Percentiles rank a stretch among this genome's conserved stretches.
Conservation (phyloP, 2,329 filamentous ascomycete species). For the Macrophomina tecta region DNA sequence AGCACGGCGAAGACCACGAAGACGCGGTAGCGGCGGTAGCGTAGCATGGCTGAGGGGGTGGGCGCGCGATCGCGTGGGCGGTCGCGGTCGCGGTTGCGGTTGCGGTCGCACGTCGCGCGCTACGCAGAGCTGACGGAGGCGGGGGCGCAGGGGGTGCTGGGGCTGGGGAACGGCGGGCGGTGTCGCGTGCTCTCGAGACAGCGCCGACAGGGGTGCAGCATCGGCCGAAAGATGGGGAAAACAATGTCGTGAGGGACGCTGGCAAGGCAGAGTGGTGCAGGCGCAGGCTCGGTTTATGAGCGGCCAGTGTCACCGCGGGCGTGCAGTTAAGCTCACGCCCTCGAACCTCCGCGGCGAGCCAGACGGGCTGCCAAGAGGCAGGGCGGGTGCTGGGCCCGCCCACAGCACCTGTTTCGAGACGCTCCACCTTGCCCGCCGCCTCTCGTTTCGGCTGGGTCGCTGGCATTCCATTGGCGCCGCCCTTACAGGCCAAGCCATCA, state of each 20-base stretch:
- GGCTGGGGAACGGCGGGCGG: slow-evolving; percentile 20
- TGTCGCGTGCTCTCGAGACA: slow-evolving; percentile 19
- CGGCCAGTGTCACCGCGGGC: neutral
- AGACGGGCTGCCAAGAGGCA: slow-evolving; percentile 1
- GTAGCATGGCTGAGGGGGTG: slow-evolving; percentile 55
- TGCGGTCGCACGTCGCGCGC: slow-evolving; percentile 21
- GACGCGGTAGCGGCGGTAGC: slow-evolving; percentile 66
- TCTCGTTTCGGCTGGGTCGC: slow-evolving; percentile 2
- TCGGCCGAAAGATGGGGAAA: neutral
- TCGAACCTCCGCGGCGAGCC: slow-evolving; percentile 7
- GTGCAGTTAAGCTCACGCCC: slow-evolving; percentile 17
- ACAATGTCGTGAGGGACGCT: slow-evolving; percentile 3
- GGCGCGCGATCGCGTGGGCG: neutral
- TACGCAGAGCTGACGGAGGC: slow-evolving; percentile 15
- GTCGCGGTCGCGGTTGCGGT: slow-evolving; percentile 11
- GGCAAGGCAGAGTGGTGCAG: neutral
- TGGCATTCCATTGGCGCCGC: slow-evolving; percentile 4
- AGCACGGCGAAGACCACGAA: slow-evolving; percentile 63
- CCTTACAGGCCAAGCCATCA: slow-evolving; percentile 14
- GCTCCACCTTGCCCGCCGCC: slow-evolving; percentile 5
- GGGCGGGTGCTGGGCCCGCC: slow-evolving; percentile 1
- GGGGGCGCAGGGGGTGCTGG: slow-evolving; percentile 2
- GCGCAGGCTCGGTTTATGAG: slow-evolving; percentile 7
- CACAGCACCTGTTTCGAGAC: slow-evolving; percentile 15
- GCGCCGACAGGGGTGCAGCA: slow-evolving; percentile 19